Evolutionary conservation across 495 filamentous ascomycete genomes (phyloP), one percentile per base, ranked within the genome.

Genomic region (Penicillium lividum): DNA sequence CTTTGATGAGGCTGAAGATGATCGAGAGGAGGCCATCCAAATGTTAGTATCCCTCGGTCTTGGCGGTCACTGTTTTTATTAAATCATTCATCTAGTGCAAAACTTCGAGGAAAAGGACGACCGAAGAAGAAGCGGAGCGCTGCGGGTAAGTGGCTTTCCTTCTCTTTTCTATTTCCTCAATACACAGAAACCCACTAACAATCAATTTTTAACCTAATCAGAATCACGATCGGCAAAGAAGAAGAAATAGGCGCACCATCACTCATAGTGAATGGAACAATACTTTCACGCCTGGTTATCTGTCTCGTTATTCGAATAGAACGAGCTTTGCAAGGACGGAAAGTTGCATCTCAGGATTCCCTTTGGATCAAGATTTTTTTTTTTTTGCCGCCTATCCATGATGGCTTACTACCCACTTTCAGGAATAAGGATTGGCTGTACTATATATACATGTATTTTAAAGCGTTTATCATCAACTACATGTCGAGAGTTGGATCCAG

Each of bases 51-150:
- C 18, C 38, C 29, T 38, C 16, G 45, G n/a, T 28, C 8, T 10
- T 29, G 16, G 10, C 11, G 15, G 27, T 36, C n/a, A 2, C 18
- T 15, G 4, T 1, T 27, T 60, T 11, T 36, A 25, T 30, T 22
- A 3, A 61, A 36, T 22, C 11, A 36, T 45, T 51, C 6, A 18
- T 46, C 27, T 64, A 90, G 86, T 61, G 73, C 86, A 65, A 94
- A 89, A 77, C 66, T 79, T 15, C 86, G 90, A 71, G 94, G 93
- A 49, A 98, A 98, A 76, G 90, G 89, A 13, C 81, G 90, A 30
- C 92, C 93, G 18, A 95, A 92, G 82, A 97, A 97, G 84, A 94
- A 93, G 78, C 84, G 79, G 70, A 85, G 78, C 28, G 79, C 81
- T 54, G 78, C 82, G 67, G 84, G 89, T 91, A 82, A 73, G 77